Evolutionary conservation across 176 grass and related monocot genomes (phyloP).

Genomic region (Juncus inflexus): DNA sequence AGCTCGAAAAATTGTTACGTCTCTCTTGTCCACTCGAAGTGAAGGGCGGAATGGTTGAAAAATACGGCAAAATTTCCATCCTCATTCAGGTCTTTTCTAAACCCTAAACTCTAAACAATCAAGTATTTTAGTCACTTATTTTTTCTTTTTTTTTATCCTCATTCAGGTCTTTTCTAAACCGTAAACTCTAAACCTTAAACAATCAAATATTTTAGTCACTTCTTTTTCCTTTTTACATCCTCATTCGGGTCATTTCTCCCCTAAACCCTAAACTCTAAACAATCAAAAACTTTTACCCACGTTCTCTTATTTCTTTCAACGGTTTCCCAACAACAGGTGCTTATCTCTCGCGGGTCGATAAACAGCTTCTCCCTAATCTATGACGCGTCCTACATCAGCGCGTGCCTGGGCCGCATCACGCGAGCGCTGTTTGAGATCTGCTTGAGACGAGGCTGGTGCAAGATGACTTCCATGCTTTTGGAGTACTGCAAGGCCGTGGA

Average conservation of each 20-base stretch:
- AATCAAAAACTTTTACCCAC: too few species aligned
- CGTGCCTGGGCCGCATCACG: conserved; percentile 93
- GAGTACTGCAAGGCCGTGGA: conserved; percentile 94
- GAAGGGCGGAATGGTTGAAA: conserved; percentile 86
- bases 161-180: too few species aligned
- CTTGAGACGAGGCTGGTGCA: conserved; percentile 79
- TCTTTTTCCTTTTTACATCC: not conserved
- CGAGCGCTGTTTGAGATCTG: conserved; percentile 97
- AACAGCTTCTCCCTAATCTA: conserved; percentile 93
- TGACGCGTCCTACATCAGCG: conserved; percentile 95
- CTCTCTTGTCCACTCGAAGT: conserved; percentile 73
- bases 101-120: too few species aligned
- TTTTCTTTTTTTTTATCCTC: too few species aligned
- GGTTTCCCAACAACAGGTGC: conserved; percentile 38
- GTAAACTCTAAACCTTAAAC: too few species aligned
- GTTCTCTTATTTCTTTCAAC: not conserved
- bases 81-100: conserved; percentile 96
- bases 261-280: too few species aligned
- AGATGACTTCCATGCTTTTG: conserved; percentile 77
- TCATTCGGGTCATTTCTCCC: conserved; percentile 15
- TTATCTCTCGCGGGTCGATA: conserved; percentile 81
- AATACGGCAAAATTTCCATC: conserved; percentile 95
- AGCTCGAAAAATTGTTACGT: conserved; percentile 68
- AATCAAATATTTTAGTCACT: too few species aligned
- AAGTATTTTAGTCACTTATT: not conserved